Evolutionary conservation across 257 asterid genomes (phyloP).

Genomic region (Solanum gracilifrons): DNA sequence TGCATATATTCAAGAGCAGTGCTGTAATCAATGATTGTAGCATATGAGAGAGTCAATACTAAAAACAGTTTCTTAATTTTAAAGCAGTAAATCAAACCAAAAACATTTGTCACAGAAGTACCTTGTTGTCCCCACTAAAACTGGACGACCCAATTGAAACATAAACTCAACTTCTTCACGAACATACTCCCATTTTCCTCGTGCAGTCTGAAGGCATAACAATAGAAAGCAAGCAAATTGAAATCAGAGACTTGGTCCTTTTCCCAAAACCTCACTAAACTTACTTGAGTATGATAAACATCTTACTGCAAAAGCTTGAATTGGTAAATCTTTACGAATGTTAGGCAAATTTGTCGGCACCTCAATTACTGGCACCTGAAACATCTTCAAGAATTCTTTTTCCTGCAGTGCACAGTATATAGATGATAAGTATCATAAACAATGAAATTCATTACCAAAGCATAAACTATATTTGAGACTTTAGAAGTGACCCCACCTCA

Average conservation of each 20-base stretch:
- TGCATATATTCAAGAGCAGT: neutral
- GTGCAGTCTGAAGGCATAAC: conserved; percentile 53
- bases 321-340: conserved; percentile 77
- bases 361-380: conserved; percentile 84
- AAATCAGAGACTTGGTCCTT: neutral
- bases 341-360: conserved; percentile 89
- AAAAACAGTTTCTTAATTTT: neutral
- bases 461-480: neutral
- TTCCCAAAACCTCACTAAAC: neutral
- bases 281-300: neutral
- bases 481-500: conserved; percentile 40
- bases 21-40: neutral
- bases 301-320: conserved; percentile 94
- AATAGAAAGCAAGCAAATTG: conserved; percentile 12
- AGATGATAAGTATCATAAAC: neutral
- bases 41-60: neutral
- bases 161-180: conserved; percentile 76
- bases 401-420: conserved; percentile 37
- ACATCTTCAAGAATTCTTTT: conserved; percentile 92
- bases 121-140: conserved; percentile 97
- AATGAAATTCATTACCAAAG: neutral
- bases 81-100: neutral
- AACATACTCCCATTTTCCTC: conserved; percentile 86
- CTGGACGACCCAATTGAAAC: conserved; percentile 88
- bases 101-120: conserved; percentile 24